Evolutionary conservation across 2,329 filamentous ascomycete species (phyloP).

Genomic region (Chalaropsis ovoidea): DNA sequence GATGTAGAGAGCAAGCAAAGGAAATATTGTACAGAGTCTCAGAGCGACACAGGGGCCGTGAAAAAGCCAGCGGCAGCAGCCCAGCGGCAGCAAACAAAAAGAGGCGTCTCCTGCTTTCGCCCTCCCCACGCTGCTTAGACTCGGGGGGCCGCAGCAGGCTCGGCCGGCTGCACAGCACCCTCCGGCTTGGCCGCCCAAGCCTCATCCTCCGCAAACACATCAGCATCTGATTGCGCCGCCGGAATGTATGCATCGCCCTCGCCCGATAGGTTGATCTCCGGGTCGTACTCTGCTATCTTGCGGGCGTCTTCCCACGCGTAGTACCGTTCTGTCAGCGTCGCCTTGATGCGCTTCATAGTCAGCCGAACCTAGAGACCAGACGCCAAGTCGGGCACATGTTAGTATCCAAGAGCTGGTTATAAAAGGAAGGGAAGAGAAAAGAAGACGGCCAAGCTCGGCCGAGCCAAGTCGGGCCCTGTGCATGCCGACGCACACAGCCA

Average conservation of each 20-base stretch:
- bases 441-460: neutral
- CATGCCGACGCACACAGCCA: neutral
- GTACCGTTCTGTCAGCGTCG: slow-evolving; percentile 75
- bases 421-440: neutral
- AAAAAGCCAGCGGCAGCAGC: neutral
- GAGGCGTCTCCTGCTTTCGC: neutral
- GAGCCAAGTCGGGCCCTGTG: neutral
- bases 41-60: neutral
- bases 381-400: neutral
- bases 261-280: slow-evolving; percentile 52
- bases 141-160: neutral
- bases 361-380: slow-evolving; percentile 48
- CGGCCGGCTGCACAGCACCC: slow-evolving; percentile 19
- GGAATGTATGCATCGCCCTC: slow-evolving; percentile 44
- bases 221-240: slow-evolving; percentile 31
- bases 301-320: slow-evolving; percentile 77
- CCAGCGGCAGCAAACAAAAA: neutral
- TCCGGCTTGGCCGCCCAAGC: slow-evolving; percentile 24
- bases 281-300: slow-evolving; percentile 53
- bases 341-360: slow-evolving; percentile 76
- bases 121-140: neutral
- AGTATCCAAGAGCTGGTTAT: neutral
- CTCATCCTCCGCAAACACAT: slow-evolving; percentile 33
- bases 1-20: neutral
- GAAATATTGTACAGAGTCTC: slow-evolving; percentile 8